Evolutionary conservation across 257 asterid genomes (phyloP), one percentile per base, ranked within the genome.

Genomic region (Ophiorrhiza pumila): DNA sequence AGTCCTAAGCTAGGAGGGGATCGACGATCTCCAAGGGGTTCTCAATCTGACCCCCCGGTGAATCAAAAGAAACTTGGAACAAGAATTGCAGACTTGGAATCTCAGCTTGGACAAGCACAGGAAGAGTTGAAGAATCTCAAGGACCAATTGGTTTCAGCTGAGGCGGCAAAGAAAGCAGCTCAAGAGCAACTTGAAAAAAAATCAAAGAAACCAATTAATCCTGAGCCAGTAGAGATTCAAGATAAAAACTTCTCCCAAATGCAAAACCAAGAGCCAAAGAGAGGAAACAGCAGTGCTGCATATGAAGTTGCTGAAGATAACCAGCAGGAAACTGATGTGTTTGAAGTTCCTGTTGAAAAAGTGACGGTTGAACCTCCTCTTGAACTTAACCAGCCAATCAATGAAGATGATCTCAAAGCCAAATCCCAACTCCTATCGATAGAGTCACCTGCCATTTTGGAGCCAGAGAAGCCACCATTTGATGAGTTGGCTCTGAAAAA

Each of bases 41-140:
- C 88, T 5, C 91, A 84, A 45, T 72, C 90, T 1, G 84, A 88
- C 25, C 85, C 93, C 25, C 85, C 93, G 0, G 37, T 73, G 64
- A 85, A 79, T 70, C 96, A 87, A 62, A 91, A 85, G 91, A 94
- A 91, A 80, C 91, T 94, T 7, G 96, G 97, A 7, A 82, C 87
- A 25, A 85, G 96, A 43, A 94, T 94, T 75, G 87, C 97, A 1
- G 96, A 87, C 77, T 82, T 94, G 85, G 99, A 94, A 68, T 86
- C 95, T 37, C 99, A 90, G 72, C 97, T 94, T 49, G 97, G 96
- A 23, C 95, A 89, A 77, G 97, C 97, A 0, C 98, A 90, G 76
- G 83, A 71, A 3, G 97, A 94, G 85, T 91, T 94, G 71, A 88
- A 86, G 68, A 68, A 78, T 68, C 89, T 94, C 18, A 94, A 94